These are phyloP conservation scores for Penicillium samsonianum DNA, from an alignment of 495 filamentous ascomycete species.

Conservation along the genomic window DNA sequence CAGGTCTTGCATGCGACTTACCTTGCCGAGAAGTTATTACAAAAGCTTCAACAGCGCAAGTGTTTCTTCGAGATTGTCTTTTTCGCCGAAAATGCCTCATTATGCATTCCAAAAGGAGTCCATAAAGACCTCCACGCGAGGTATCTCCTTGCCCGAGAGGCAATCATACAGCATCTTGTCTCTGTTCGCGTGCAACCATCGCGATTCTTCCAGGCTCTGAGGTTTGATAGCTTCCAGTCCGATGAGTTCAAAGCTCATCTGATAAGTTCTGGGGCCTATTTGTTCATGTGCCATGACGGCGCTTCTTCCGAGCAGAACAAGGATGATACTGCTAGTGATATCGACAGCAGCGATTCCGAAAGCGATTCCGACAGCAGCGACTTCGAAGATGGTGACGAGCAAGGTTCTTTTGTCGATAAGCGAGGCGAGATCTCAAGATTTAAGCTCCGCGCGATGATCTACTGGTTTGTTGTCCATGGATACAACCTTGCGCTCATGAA, in stretches of 20 bases:
- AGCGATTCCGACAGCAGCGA: background rate
- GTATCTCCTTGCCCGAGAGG: constrained; percentile 60
- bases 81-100: constrained; percentile 47
- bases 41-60: constrained; percentile 57
- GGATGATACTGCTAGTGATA: constrained; percentile 5
- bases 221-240: constrained; percentile 49
- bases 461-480: constrained; percentile 44
- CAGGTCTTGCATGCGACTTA: constrained; percentile 72
- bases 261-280: constrained; percentile 51
- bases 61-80: constrained; percentile 72
- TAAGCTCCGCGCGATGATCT: constrained; percentile 49
- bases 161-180: constrained; percentile 64
- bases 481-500: constrained; percentile 64
- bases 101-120: constrained; percentile 17
- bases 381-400: background rate
- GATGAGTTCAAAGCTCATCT: constrained; percentile 56
- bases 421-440: constrained; percentile 17
- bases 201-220: constrained; percentile 3
- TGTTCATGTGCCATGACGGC: constrained; percentile 71
- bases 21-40: constrained; percentile 63
- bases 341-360: background rate
- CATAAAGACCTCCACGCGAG: constrained; percentile 33
- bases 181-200: constrained; percentile 5
- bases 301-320: constrained; percentile 20
- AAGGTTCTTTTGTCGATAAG: background rate